Evolutionary conservation across 2,329 filamentous ascomycete species (phyloP), one percentile per base, ranked within the genome.

Genomic region (Fusarium xylarioides): DNA sequence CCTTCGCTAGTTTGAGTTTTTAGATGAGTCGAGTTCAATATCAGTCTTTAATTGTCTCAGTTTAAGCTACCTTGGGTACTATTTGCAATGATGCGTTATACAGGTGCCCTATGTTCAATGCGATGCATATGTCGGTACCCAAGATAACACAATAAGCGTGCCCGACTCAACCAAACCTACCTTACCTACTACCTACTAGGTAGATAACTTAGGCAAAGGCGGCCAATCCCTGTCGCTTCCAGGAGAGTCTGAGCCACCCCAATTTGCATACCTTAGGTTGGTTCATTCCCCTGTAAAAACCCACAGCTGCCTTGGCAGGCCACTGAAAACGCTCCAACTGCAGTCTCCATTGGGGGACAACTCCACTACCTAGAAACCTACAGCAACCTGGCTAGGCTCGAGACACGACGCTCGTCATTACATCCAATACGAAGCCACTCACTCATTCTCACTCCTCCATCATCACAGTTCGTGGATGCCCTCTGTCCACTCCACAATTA

Each of bases 211-310:
- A 32, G 30, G 32, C 57, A 65, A 61, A 67, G 49, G 40, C 71
- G 59, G 56, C 59, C 42, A 66, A 74, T 74, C 71, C 71, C 65
- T 66, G 65, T 55, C 46, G 18, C 40, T 50, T 57, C 54, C 42
- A 66, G 66, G 59, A 66, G 66, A 68, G 57, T 53, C 65, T 64
- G 67, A 75, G 73, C 73, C 73, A 75, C 73, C 59, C 58, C 60
- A 74, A 75, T 66, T 75, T 75, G 63, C 72, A 71, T 66, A 26
- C 26, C 26, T 26, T 26, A 62, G 43, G 62, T 61, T 61, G 46
- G 53, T 57, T 54, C 46, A 28, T 66, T 68, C 57, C 63, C 68
- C 63, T 71, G 63, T 44, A 54, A 55, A 42, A 55, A 54, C 44
- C 52, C 54, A 53, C 60, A 52, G 61, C 28, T 70, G n/a, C 55